Evolutionary conservation across 345 rosid genomes (phyloP), one percentile per base, ranked within the genome.

Genomic region (Syzygium grande): DNA sequence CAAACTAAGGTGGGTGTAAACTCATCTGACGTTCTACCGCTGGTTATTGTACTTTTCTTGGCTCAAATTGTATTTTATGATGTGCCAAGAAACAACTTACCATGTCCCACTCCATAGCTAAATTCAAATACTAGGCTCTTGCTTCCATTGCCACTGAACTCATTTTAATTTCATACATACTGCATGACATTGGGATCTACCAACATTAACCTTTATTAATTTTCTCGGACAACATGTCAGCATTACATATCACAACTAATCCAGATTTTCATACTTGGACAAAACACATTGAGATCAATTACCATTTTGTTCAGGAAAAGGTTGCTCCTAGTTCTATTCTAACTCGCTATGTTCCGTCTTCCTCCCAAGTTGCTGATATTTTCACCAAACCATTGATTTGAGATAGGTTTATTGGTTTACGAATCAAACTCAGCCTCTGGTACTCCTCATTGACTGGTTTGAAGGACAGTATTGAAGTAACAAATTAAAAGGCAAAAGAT

Each of bases 71-170:
- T 58, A 5, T 58, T 58, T 58, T n/a, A 58, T 2, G 29, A 11
- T 34, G 63, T 23, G 29, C 29, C 29, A 58, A 58, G 61, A 58
- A 23, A 23, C 15, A 58, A 25, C n/a, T 58, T 10, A 58, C 7
- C 9, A 1, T 58, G 63, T 27, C 15, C 6, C 0, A 4, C 29
- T 25, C 3, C 29, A 58, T 6, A 58, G 11, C 0, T 23, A 2
- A 58, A 25, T 29, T 10, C 0, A 0, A 58, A 25, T 58, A 58
- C 14, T 6, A 5, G 11, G 63, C n/a, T 58, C 29, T 58, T 58
- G 63, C 29, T 58, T 58, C 14, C 0, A 2, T 0, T 4, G 2
- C 11, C 25, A 2, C 2, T 56, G 2, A 56, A 58, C 63, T 58
- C 29, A 58, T 13, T 58, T 58, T n/a, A n/a, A 11, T 58, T 58